Percentiles rank a stretch among this genome's conserved stretches.
These are phyloP conservation scores for Populus trichocarpa DNA, from an alignment of 441 rosid species.

Conservation along the genomic window DNA sequence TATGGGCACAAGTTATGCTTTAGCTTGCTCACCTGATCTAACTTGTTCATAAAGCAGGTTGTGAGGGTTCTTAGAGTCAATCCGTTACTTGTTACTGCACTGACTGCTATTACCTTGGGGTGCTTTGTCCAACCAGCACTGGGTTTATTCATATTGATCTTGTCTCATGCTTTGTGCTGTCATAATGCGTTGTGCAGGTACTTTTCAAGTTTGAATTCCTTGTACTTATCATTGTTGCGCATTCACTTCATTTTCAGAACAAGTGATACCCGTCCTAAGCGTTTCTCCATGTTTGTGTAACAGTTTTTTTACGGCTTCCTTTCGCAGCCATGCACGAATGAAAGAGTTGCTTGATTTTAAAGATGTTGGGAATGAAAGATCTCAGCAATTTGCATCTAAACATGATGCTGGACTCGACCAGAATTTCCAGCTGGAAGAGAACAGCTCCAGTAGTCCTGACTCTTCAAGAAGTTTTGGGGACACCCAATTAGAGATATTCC, in stretches of 20 bases:
- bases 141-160: constrained; percentile 68
- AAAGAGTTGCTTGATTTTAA: constrained; percentile 45
- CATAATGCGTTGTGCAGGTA: constrained; percentile 86
- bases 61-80: constrained; percentile 63
- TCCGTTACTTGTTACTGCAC: constrained; percentile 48
- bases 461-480: constrained; percentile 58
- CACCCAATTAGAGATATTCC: constrained; percentile 81
- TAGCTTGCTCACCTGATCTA: constrained; percentile 11
- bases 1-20: constrained; percentile 12
- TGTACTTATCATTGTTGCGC: neutral
- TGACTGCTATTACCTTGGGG: constrained; percentile 57
- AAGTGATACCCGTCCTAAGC: constrained; percentile 25
- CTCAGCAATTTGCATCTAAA: constrained; percentile 33
- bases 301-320: constrained; percentile 75
- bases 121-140: constrained; percentile 87
- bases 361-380: constrained; percentile 30
- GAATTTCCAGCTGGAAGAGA: constrained; percentile 35
- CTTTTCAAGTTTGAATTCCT: constrained; percentile 8
- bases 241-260: constrained; percentile 14
- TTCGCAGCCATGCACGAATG: constrained; percentile 51
- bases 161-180: constrained; percentile 66
- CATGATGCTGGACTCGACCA: constrained; percentile 37
- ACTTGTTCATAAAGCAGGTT: constrained; percentile 52
- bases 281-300: constrained; percentile 31
- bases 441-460: constrained; percentile 37